Evolutionary conservation across 208 protist genomes (phyloP), one percentile per base, ranked within the genome.

Genomic region (Trypanosoma platydactyli): DNA sequence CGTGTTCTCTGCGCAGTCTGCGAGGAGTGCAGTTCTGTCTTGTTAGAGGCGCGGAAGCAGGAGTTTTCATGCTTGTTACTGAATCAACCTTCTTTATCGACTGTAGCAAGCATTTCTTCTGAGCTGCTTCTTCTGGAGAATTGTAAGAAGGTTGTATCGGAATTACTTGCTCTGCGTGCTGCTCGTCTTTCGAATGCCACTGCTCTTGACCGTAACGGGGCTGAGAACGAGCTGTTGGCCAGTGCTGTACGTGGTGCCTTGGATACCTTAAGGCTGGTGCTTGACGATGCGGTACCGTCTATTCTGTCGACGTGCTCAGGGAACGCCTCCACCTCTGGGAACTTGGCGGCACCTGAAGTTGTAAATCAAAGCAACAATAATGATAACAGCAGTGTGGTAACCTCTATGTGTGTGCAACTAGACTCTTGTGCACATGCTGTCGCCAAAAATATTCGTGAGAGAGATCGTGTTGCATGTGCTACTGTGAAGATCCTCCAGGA

Each of bases 141-240:
- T 29, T 67, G 49, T 24, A 59, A 40, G 18, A 60, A 68, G n/a
- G 0, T 62, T 9, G 53, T 63, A 22, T 16, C 59, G n/a, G 68
- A 73, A 35, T 11, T 73, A 5, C 9, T 68, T 24, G 30, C 52
- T 5, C 30, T 73, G 25, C 68, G 68, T n/a, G 27, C 50, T 44
- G 35, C 45, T 20, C 53, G 49, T 41, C 41, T 58, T 0, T 51
- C 53, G 15, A 53, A 33, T 35, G 9, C 38, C n/a, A 12, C 52
- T 16, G n/a, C 13, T 2, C 11, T 57, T 5, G 60, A 67, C 0
- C 1, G 45, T 9, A 59, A 41, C 9, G 45, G 42, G 15, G 25
- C 35, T 35, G 41, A 67, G 15, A 20, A 44, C 49, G 60, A 73
- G 15, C 1, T 41, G 29, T 50, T 73, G 35, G 16, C 41, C 18